Evolutionary conservation across 345 rosid genomes (phyloP).

Genomic region (Aegle marmelos): DNA sequence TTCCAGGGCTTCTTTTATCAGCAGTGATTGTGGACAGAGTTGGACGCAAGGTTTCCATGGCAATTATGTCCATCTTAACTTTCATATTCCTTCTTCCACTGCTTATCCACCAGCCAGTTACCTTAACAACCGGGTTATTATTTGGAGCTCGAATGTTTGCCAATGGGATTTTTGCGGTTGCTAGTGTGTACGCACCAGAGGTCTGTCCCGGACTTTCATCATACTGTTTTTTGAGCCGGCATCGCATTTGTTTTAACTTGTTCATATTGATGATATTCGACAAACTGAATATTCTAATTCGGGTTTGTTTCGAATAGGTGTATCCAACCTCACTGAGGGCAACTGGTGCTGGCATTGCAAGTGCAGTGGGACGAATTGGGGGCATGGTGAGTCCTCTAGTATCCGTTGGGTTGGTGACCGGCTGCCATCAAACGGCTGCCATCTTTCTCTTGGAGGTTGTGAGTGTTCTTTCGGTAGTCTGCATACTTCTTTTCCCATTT

Average conservation of each 20-base stretch:
- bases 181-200: conserved; percentile 58
- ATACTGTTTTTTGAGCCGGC: too few species aligned
- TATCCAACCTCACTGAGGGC: conserved; percentile 59
- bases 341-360: conserved; percentile 58
- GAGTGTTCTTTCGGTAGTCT: conserved; percentile 31
- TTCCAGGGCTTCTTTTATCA: conserved; percentile 62
- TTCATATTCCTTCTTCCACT: conserved; percentile 52
- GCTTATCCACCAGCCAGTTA: conserved; percentile 30
- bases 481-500: conserved; percentile 44
- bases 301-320: conserved; percentile 24
- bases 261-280: too few species aligned
- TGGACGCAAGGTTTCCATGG: conserved; percentile 60
- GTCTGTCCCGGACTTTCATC: conserved; percentile 18
- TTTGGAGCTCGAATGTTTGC: conserved; percentile 62
- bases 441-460: conserved; percentile 37
- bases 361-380: conserved; percentile 57
- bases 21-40: conserved; percentile 51
- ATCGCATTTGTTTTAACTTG: too few species aligned
- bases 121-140: conserved; percentile 43
- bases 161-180: conserved; percentile 38
- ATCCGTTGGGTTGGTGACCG: conserved; percentile 47
- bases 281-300: too few species aligned
- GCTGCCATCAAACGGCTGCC: conserved; percentile 54
- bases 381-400: conserved; percentile 63
- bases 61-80: conserved; percentile 37